Evolutionary conservation across 306 rosid genomes (phyloP).

Genomic region (Alnus rubra): DNA sequence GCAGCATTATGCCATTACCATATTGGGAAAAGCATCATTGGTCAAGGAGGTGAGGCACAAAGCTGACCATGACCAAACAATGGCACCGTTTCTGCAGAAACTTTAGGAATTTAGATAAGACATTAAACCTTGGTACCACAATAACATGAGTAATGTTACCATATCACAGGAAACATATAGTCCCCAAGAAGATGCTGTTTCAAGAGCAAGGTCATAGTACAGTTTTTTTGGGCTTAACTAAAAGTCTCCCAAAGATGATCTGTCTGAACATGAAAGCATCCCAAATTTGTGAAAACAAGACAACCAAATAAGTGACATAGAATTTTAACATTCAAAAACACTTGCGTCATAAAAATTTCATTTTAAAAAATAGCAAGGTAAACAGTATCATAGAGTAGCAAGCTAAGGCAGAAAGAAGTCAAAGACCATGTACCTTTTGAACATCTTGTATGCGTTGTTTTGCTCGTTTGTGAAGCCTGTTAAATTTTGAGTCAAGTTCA

Average conservation of each 20-base stretch:
- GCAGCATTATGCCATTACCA: background rate
- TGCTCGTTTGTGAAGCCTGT: slow-evolving; percentile 95
- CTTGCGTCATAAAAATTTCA: slow-evolving; percentile 15
- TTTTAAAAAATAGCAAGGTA: slow-evolving; percentile 25
- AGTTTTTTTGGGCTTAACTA: slow-evolving; percentile 26
- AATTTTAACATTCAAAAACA: slow-evolving; percentile 11
- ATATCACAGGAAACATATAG: background rate
- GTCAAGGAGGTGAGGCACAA: background rate
- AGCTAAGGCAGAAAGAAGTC: slow-evolving; percentile 17
- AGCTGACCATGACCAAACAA: background rate
- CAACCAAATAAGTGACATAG: background rate
- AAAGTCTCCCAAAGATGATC: slow-evolving; percentile 15
- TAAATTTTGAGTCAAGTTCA: slow-evolving; percentile 87
- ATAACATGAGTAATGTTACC: background rate
- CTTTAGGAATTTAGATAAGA: background rate
- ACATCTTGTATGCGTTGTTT: slow-evolving; percentile 97
- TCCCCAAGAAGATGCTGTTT: slow-evolving; percentile 14
- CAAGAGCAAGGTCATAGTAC: slow-evolving; percentile 3
- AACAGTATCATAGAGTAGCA: slow-evolving; percentile 2
- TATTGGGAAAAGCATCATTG: no score
- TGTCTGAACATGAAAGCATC: slow-evolving; percentile 1
- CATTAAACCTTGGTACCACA: background rate
- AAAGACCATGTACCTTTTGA: slow-evolving; percentile 66
- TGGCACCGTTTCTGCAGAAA: background rate
- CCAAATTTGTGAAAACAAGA: background rate